Evolutionary conservation across 2,329 filamentous ascomycete species (phyloP).

Genomic region (Calonectria pauciramosa): DNA sequence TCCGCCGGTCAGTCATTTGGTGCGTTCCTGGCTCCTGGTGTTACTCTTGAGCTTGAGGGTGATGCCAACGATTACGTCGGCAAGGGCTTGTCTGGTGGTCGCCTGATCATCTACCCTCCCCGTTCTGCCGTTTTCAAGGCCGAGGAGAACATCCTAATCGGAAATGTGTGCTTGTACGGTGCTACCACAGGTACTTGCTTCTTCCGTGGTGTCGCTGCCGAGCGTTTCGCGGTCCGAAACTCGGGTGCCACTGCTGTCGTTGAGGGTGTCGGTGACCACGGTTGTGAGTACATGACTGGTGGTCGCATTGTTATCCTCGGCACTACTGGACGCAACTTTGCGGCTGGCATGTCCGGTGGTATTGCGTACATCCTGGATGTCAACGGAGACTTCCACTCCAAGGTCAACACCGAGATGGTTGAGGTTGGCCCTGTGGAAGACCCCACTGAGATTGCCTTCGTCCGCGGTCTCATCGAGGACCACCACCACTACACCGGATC

Average conservation of each 20-base stretch:
- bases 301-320: conserved; percentile 91
- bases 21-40: conserved; percentile 91
- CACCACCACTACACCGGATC: conserved; percentile 98
- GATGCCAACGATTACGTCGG: conserved; percentile 98
- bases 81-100: conserved; percentile 94
- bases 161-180: conserved; percentile 95
- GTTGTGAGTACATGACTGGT: conserved; percentile 99
- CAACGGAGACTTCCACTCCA: conserved; percentile 88
- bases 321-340: conserved; percentile 94
- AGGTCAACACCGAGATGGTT: conserved; percentile 98
- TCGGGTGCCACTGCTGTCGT: conserved; percentile 97
- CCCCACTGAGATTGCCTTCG: conserved; percentile 87
- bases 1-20: conserved; percentile 98
- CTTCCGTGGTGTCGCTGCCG: conserved; percentile 96
- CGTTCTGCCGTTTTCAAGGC: conserved; percentile 93
- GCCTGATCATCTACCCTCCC: conserved; percentile 93
- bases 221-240: conserved; percentile 97
- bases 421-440: conserved; percentile 89
- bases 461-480: conserved; percentile 93
- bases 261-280: conserved; percentile 95
- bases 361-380: conserved; percentile 96
- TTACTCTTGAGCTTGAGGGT: conserved; percentile 95
- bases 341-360: conserved; percentile 98
- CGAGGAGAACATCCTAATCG: conserved; percentile 94
- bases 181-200: conserved; percentile 92